phyloP scores from a whole-genome alignment of 768 basidiomycete species.

The Phaffia tasmanica region DNA sequence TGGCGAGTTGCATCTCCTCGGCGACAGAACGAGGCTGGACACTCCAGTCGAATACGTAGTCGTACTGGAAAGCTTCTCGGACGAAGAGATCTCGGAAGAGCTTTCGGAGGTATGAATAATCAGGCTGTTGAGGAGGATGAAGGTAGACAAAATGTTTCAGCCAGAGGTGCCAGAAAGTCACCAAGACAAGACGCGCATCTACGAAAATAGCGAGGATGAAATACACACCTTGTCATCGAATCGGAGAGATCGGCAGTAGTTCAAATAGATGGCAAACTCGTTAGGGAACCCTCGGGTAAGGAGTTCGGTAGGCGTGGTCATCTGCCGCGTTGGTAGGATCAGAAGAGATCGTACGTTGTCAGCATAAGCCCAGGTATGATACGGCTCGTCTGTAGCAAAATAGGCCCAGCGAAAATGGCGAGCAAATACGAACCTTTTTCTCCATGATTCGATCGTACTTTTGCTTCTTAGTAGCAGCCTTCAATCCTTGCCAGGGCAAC shows the following conservation, averaged over 20 bases:
- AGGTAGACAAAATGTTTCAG: neutral
- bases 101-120: slow-evolving; percentile 98
- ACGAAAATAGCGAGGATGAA: neutral
- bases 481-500: slow-evolving; percentile 97
- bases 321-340: neutral
- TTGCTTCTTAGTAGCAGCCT: slow-evolving; percentile 99
- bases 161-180: neutral
- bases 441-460: slow-evolving; percentile 99
- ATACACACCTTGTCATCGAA: slow-evolving; percentile 78
- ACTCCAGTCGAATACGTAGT: slow-evolving; percentile 96
- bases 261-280: slow-evolving; percentile 98
- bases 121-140: slow-evolving; percentile 45
- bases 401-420: neutral
- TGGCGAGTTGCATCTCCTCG: neutral
- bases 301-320: slow-evolving; percentile 53
- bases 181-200: neutral
- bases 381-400: neutral
- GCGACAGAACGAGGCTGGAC: slow-evolving; percentile 28
- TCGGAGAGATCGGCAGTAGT: slow-evolving; percentile 95
- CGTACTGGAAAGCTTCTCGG: slow-evolving; percentile 86
- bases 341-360: neutral
- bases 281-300: slow-evolving; percentile 99
- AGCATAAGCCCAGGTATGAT: neutral
- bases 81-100: slow-evolving; percentile 94
- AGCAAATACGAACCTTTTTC: slow-evolving; percentile 97